Base-by-base conservation (phyloP, 2,329 filamentous ascomycete genomes). In the Fusarium robinianum region DNA sequence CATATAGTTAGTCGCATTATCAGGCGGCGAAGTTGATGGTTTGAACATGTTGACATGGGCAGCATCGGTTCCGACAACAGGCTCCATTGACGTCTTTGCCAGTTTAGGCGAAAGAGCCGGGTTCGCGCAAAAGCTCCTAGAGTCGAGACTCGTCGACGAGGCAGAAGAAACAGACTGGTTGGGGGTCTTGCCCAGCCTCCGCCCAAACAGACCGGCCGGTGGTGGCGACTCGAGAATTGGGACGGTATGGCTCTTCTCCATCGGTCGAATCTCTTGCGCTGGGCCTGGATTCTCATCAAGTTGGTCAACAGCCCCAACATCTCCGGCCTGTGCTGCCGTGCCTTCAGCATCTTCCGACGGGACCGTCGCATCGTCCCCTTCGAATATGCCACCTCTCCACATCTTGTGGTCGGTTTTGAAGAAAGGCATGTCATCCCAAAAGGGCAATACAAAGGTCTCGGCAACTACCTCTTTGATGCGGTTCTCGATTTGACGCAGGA, bases 391-490 rank as follows among this genome's bases (percentile, higher is more conserved):
- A 8, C 92, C 94, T 57, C 94, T 80, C 76, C 89, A 90, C 14
- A 74, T 71, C 65, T 96, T 90, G 43, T 81, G 75, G 42, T 84
- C 78, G 0, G 90, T 97, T 58, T 87, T 83, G 63, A 90, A 86
- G 67, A 99, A 97, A 0, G 94, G 90, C 16, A 90, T 79, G 64
- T 99, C 94, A 55, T 99, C 94, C 92, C 94, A 99, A 63, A 95
- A 95, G 0, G 94, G 94, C 42, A 86, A 75, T 3, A 99, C 94
- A 14, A 97, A 68, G 2, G 90, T 96, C 70, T 99, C 94, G 8
- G 87, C 88, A 48, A 99, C 79, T 7, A 96, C 90, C 67, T 96
- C 91, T 62, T 95, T 88, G 65, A 99, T 96, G 35, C 90, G 81
- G 62, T 88, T 95, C 68, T 99, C 94, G 46, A 99, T 97, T 49